Evolutionary conservation across 495 filamentous ascomycete species (phyloP), one percentile per base, ranked within the genome.

Genomic region (Rostrohypoxylon terebratum): DNA sequence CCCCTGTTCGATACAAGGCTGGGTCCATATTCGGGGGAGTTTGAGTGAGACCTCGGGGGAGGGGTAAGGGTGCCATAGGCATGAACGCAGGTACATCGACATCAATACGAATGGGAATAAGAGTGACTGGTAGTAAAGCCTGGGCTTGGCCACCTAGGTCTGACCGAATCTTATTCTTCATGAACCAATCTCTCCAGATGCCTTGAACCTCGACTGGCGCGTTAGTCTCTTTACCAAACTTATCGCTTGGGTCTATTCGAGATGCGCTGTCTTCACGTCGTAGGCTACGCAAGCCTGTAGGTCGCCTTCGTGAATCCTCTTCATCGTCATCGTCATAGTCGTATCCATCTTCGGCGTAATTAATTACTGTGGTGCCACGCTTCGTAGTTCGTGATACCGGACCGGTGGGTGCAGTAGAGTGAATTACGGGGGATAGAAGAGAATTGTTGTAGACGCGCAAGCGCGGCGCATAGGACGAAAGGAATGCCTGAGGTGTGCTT

Each of bases 311-410:
- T 69, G 66, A 74, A 75, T 94, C 92, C 47, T 89, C 92, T 48
- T 97, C 94, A 40, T 97, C 94, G 68, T 97, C 95, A 73, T 97
- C 94, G 58, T 96, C 91, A 79, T 99, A 94, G 61, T 98, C 96
- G 73, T 87, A 97, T 16, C 93, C 94, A 75, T 98, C 94, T 79
- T 99, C 96, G 31, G 96, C 94, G 75, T 99, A 99, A 79, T 97
- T 98, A 76, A 98, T 94, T 48, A 94, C 93, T 42, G 93, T 93
- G 2, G 96, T 98, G 40, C 96, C 96, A 78, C 96, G 92, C 82
- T 99, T 99, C 18, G 96, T 98, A 18, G 94, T 97, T 75, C 95
- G 89, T 66, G 92, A 86, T 18, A 89, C 83, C 8, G 93, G 91
- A 25, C 87, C 90, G 20, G 84, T 83, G 68, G 90, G 85, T 66